These are phyloP conservation scores for Candida ponderosae DNA, from an alignment of 805 yeast genomes.

Conservation along the genomic window DNA sequence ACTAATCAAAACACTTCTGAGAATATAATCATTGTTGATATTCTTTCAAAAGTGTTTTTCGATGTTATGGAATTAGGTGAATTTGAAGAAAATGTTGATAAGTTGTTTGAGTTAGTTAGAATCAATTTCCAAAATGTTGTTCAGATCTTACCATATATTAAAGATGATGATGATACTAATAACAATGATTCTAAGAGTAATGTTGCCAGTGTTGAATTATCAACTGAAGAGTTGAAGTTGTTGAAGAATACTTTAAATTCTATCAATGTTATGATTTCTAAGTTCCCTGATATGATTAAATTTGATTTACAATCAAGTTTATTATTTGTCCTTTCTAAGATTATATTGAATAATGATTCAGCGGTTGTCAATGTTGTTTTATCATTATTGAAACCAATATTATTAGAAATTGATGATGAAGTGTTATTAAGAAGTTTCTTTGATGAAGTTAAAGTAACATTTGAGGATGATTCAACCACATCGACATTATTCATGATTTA, in stretches of 20 bases:
- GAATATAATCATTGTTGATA: conserved; percentile 40
- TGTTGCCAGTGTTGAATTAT: conserved; percentile 12
- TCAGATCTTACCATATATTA: conserved; percentile 50
- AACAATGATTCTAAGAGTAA: not conserved
- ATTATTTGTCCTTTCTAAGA: conserved; percentile 46
- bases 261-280: conserved; percentile 53
- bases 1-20: conserved; percentile 43
- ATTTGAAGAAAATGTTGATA: conserved; percentile 56
- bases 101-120: conserved; percentile 73
- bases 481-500: conserved; percentile 36
- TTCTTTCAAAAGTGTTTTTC: conserved; percentile 48
- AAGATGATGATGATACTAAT: conserved; percentile 27
- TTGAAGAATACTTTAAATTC: conserved; percentile 42
- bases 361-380: conserved; percentile 37
- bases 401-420: conserved; percentile 23
- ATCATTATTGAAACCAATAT: conserved; percentile 40
- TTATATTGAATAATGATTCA: conserved; percentile 26
- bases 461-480: conserved; percentile 18
- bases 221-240: conserved; percentile 26
- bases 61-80: conserved; percentile 29
- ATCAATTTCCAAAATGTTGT: conserved; percentile 59
- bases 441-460: conserved; percentile 23
- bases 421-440: conserved; percentile 28
- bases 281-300: conserved; percentile 61
- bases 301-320: conserved; percentile 67